phyloP scores from a whole-genome alignment of 2,329 filamentous ascomycete species.

The Pestalotiopsis sp. region DNA sequence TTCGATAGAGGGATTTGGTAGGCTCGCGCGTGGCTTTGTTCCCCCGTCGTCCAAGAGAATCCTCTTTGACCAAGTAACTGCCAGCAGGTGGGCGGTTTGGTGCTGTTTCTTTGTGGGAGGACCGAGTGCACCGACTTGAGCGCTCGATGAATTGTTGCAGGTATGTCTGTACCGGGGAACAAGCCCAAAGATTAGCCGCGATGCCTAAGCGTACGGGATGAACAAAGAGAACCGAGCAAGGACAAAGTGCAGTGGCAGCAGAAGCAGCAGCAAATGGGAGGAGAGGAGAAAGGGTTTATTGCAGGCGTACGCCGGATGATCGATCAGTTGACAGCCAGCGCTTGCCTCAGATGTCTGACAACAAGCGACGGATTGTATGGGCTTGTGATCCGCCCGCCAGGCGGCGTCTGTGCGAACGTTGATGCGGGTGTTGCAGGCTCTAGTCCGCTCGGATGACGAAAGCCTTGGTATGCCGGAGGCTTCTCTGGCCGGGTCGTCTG shows the following conservation, averaged over 20 bases:
- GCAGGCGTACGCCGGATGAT: background rate
- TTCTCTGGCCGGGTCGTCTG: slow-evolving; percentile 5
- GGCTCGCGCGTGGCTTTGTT: slow-evolving; percentile 1
- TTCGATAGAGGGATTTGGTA: slow-evolving; percentile 1
- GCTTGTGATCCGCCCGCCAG: background rate
- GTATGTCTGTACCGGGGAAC: slow-evolving; percentile 5
- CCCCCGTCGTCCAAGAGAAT: background rate
- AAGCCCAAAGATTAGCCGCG: slow-evolving; percentile 7
- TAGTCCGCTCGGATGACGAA: slow-evolving; percentile 11
- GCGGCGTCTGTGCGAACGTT: slow-evolving; percentile 7
- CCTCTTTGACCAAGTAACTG: background rate
- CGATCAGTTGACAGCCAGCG: slow-evolving; percentile 10
- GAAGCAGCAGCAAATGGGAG: background rate
- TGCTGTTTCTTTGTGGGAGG: slow-evolving; percentile 14
- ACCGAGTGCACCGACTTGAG: slow-evolving; percentile 9
- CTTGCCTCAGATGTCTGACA: slow-evolving; percentile 13
- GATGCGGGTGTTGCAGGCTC: slow-evolving; percentile 7
- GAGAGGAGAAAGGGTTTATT: background rate
- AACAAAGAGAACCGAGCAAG: slow-evolving; percentile 1
- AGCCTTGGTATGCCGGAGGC: background rate
- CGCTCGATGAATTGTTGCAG: background rate
- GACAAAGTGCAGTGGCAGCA: background rate
- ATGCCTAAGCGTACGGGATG: background rate
- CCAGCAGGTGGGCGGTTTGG: slow-evolving; percentile 1
- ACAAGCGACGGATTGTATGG: background rate